Percentiles rank a stretch among this genome's conserved stretches.
Evolutionary conservation across 208 protist genomes (phyloP).

Genomic region (Endotrypanum monterogeii): DNA sequence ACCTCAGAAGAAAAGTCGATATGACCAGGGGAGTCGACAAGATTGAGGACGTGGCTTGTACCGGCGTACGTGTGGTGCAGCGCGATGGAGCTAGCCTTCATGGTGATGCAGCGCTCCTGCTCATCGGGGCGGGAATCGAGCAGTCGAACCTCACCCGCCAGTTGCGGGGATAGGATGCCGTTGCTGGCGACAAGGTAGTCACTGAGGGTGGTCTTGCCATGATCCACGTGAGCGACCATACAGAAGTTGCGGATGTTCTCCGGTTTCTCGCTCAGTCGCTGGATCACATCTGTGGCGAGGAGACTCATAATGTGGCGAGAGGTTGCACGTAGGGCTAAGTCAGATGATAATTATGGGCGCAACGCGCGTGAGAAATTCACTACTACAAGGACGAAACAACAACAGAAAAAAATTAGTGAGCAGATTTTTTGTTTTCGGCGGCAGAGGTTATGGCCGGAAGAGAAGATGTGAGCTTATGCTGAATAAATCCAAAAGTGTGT

Average conservation of each 20-base stretch:
- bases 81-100: constrained; percentile 99
- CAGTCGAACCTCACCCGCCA: constrained; percentile 98
- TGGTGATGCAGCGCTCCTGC: constrained; percentile 98
- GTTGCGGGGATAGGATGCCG: constrained; percentile 96
- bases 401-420: too few relatives aligned
- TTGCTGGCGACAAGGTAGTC: constrained; percentile 98
- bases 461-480: not conserved
- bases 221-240: constrained; percentile 98
- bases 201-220: constrained; percentile 99
- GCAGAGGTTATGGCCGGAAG: not conserved
- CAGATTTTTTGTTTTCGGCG: not conserved
- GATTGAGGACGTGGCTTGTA: constrained; percentile 93
- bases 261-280: constrained; percentile 67
- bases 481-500: not conserved
- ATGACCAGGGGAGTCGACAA: constrained; percentile 99
- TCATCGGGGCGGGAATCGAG: constrained; percentile 97
- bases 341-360: not conserved
- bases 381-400: not conserved
- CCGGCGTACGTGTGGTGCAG: constrained; percentile 80
- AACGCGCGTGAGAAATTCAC: too few relatives aligned
- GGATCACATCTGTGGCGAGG: constrained; percentile 33
- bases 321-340: not conserved
- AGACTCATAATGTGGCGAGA: constrained; percentile 13
- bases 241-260: constrained; percentile 95
- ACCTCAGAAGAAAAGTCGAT: constrained; percentile 99